These are phyloP conservation scores for Fusarium irregulare DNA, from an alignment of 2,329 filamentous ascomycete genomes.

Conservation along the genomic window DNA sequence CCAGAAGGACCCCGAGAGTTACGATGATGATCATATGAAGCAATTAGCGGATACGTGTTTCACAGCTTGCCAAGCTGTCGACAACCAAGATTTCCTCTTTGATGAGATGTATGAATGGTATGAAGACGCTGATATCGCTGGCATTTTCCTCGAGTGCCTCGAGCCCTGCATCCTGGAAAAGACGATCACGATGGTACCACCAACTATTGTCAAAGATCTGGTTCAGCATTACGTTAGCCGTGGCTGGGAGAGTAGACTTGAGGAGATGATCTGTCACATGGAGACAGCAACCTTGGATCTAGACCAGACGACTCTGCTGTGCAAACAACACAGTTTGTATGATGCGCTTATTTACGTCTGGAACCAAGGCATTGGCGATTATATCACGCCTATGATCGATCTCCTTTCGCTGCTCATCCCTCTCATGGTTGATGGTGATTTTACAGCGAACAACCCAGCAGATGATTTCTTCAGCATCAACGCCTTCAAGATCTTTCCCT, in stretches of 20 bases:
- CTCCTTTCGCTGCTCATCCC: slow-evolving; percentile 76
- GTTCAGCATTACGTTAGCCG: slow-evolving; percentile 83
- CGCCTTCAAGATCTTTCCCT: slow-evolving; percentile 92
- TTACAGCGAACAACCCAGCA: slow-evolving; percentile 65
- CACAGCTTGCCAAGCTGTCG: slow-evolving; percentile 80
- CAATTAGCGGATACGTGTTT: slow-evolving; percentile 88
- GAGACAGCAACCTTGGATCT: slow-evolving; percentile 92
- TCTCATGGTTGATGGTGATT: slow-evolving; percentile 67
- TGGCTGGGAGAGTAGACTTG: slow-evolving; percentile 80
- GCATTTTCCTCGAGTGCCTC: slow-evolving; percentile 86
- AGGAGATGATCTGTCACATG: slow-evolving; percentile 95
- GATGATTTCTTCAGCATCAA: slow-evolving; percentile 73
- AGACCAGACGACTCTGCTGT: slow-evolving; percentile 89
- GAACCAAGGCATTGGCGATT: slow-evolving; percentile 91
- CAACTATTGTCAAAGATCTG: slow-evolving; percentile 85
- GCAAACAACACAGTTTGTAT: slow-evolving; percentile 91
- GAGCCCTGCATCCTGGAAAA: slow-evolving; percentile 89
- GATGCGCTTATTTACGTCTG: slow-evolving; percentile 97
- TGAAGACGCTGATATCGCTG: slow-evolving; percentile 77
- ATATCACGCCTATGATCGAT: slow-evolving; percentile 89
- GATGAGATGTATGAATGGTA: slow-evolving; percentile 92
- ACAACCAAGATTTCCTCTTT: slow-evolving; percentile 85
- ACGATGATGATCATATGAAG: slow-evolving; percentile 71
- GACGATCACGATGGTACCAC: slow-evolving; percentile 79
- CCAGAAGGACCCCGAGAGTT: slow-evolving; percentile 58